Base-by-base conservation (phyloP, 345 rosid genomes). In the Kernera saxatilis region DNA sequence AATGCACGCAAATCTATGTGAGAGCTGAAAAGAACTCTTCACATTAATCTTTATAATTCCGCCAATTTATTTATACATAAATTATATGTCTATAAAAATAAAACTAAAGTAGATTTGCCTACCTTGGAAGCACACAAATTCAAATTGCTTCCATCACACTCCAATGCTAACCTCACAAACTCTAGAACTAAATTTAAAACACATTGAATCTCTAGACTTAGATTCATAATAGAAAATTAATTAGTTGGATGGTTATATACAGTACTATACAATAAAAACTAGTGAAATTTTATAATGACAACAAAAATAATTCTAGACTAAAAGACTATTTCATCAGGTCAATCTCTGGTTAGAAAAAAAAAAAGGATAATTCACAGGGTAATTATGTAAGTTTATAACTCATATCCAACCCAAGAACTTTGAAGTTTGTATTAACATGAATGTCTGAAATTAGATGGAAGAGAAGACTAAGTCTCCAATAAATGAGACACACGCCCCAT, bases 1-100 rank as follows among this genome's bases (percentile, higher is more conserved):
- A 54, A 76, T 75, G 75, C 79, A 76, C 75, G 75, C 79, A 76
- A 53, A 19, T 22, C 79, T 44, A 75, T 69, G 71, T 14, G 1
- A 23, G 14, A 5, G 53, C 29, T 68, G 51, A 75, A 75, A 75
- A 69, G 8, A 61, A 45, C 64, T 35, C 69, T 67, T 67, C 40
- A 40, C 63, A 74, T 32, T 67, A 67, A 74, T 59, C 55, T 37
- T 41, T 41, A 15, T 12, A 8, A 74, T 23, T 67, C 48, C 48
- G 67, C 72, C 37, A 33, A 44, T 35, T n/a, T 44, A 10, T 18
- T 43, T 43, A 25, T 18, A 37, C 43, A 41, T 26, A 3, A 29
- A 25, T 11, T 36, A 30, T 6, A 26, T 21, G 21, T 12, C n/a
- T n/a, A n/a, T n/a, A n/a, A n/a, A n/a, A n/a, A 23, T 44, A 45